Evolutionary conservation across 192 early-diverging fungal species (phyloP).

Genomic region (Backusella macrospora): DNA sequence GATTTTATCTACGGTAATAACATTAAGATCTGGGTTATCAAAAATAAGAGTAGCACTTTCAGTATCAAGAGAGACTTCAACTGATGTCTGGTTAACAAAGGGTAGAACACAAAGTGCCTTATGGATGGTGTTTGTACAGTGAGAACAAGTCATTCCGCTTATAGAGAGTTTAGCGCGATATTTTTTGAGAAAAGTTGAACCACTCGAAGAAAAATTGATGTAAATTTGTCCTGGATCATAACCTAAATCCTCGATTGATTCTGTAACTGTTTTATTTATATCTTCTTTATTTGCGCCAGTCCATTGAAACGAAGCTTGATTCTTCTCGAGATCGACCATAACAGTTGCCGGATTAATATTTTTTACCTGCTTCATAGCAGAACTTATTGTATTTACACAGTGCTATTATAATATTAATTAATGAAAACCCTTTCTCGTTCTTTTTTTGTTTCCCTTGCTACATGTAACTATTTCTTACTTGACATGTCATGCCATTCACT

Average conservation of each 20-base stretch:
- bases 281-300: not conserved
- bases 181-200: too few relatives aligned
- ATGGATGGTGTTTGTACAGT: constrained; percentile 28
- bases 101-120: constrained; percentile 6
- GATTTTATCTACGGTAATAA: constrained; percentile 6
- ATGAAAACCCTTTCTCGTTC: not conserved
- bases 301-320: constrained; percentile 3
- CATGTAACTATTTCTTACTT: constrained; percentile 6
- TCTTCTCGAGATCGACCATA: constrained; percentile 3
- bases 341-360: not conserved
- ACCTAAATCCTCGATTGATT: constrained; percentile 67
- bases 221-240: constrained; percentile 56
- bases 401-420: constrained; percentile 14
- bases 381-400: constrained; percentile 18
- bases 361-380: not conserved
- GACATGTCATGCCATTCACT: constrained; percentile 15
- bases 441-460: not conserved
- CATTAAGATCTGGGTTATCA: not conserved
- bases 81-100: constrained; percentile 1
- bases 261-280: not conserved
- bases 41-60: constrained; percentile 9
- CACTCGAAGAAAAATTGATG: not conserved
- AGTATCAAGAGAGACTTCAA: constrained; percentile 18
- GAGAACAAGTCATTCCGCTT: constrained; percentile 40
- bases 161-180: constrained; percentile 19